These are phyloP conservation scores for Salix koriyanagi DNA, from an alignment of 345 rosid species.

Conservation along the genomic window DNA sequence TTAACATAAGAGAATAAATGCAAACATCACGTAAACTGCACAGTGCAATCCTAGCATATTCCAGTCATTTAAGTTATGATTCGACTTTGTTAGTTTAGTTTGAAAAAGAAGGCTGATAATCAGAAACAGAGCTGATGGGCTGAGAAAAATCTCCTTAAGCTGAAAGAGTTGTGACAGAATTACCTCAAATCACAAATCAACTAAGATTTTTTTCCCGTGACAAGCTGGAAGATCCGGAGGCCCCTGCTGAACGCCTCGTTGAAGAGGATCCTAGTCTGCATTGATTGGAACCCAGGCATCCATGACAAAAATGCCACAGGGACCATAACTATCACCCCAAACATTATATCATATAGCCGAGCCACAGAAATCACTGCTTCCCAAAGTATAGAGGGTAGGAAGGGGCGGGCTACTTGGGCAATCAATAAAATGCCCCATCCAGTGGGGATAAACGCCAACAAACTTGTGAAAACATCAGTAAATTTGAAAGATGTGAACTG, in stretches of 20 bases:
- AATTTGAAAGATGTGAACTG: conserved; percentile 59
- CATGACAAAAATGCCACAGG: conserved; percentile 88
- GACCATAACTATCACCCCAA: conserved; percentile 73
- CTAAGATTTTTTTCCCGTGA: conserved; percentile 66
- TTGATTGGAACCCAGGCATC: conserved; percentile 91
- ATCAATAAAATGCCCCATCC: conserved; percentile 81
- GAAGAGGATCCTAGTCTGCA: conserved; percentile 84
- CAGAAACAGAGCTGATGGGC: neutral
- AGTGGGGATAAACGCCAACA: conserved; percentile 85
- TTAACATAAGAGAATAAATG: neutral
- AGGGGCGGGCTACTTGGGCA: conserved; percentile 76
- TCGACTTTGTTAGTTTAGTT: neutral
- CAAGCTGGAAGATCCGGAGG: conserved; percentile 73
- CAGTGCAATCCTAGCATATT: neutral
- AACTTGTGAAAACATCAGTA: conserved; percentile 63
- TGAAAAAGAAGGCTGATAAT: neutral
- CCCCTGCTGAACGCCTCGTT: conserved; percentile 94
- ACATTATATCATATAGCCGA: conserved; percentile 68
- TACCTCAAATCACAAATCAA: conserved; percentile 38
- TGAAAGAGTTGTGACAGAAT: neutral
- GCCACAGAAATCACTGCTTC: conserved; percentile 67
- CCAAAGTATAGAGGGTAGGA: conserved; percentile 66
- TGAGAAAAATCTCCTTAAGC: neutral
- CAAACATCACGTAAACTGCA: neutral
- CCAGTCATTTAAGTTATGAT: neutral